These are phyloP conservation scores for Claviceps sp. DNA, from an alignment of 2,329 filamentous ascomycete genomes.

Conservation along the genomic window DNA sequence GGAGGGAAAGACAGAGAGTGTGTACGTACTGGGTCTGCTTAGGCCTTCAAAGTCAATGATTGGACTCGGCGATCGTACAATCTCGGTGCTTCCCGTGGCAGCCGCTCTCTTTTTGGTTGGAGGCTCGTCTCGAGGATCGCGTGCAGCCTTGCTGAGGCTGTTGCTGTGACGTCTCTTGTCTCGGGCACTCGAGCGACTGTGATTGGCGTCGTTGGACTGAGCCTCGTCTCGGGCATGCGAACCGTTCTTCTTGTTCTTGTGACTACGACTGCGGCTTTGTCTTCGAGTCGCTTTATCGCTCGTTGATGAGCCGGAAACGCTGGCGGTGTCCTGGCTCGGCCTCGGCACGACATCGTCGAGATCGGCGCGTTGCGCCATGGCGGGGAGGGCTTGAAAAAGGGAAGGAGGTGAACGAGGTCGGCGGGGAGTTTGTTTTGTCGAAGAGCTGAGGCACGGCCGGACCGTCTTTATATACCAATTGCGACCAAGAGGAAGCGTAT, in stretches of 20 bases:
- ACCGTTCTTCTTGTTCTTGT: constrained; percentile 14
- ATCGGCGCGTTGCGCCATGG: constrained; percentile 17
- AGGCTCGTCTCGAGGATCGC: constrained; percentile 44
- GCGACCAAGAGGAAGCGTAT: too few species aligned
- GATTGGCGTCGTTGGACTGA: constrained; percentile 13
- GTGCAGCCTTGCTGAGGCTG: constrained; percentile 47
- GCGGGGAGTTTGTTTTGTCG: neutral
- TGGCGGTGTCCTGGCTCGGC: constrained; percentile 14
- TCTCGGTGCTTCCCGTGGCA: constrained; percentile 7
- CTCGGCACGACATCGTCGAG: constrained; percentile 17
- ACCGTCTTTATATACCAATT: too few species aligned
- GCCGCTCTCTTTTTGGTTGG: constrained; percentile 23
- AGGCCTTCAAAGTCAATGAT: constrained; percentile 50
- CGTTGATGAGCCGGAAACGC: constrained; percentile 16
- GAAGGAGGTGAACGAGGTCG: neutral
- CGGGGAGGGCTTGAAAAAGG: neutral
- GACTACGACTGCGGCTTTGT: constrained; percentile 15
- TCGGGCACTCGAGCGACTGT: constrained; percentile 17
- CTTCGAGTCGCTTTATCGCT: constrained; percentile 15
- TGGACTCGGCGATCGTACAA: constrained; percentile 30
- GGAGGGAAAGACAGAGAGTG: neutral
- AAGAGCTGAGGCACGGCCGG: neutral
- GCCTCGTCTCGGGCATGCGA: constrained; percentile 8
- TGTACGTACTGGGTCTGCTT: constrained; percentile 39
- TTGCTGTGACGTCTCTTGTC: constrained; percentile 37